Conservation (phyloP, 2,329 filamentous ascomycete species). For the Orbilia javanica region DNA sequence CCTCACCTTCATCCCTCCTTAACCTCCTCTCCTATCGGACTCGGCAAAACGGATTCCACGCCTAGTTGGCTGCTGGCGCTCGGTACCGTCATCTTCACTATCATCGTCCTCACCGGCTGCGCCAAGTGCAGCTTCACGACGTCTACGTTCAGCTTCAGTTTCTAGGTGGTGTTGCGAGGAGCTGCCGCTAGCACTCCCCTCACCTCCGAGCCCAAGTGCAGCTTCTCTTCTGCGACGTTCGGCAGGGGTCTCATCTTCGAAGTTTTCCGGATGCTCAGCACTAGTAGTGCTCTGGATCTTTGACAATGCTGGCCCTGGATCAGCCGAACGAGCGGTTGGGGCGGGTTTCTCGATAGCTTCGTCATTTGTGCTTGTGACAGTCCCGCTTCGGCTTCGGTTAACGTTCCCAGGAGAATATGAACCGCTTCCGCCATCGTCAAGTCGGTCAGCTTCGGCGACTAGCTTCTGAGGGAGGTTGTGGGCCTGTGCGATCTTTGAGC, state of each 20-base stretch:
- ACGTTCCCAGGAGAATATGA: constrained; percentile 45
- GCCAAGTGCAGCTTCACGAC: constrained; percentile 77
- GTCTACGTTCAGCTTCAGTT: constrained; percentile 79
- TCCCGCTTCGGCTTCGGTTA: constrained; percentile 6
- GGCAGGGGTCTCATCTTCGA: constrained; percentile 78
- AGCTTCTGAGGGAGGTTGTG: constrained; percentile 47
- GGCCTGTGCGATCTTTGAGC: constrained; percentile 50
- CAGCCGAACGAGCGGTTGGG: constrained; percentile 12
- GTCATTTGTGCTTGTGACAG: constrained; percentile 32
- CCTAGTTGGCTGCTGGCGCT: constrained; percentile 39
- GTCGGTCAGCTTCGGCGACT: constrained; percentile 46
- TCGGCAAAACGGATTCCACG: constrained; percentile 52
- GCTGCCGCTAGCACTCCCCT: not conserved
- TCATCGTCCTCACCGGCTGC: constrained; percentile 18
- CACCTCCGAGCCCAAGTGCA: constrained; percentile 71
- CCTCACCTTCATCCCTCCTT: not conserved
- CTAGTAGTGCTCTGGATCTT: constrained; percentile 45
- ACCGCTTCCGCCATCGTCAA: constrained; percentile 49
- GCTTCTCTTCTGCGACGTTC: constrained; percentile 80
- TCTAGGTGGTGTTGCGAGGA: constrained; percentile 66
- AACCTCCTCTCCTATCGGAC: constrained; percentile 3
- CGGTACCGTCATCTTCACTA: constrained; percentile 55
- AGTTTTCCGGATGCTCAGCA: constrained; percentile 42
- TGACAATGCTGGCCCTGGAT: constrained; percentile 37
- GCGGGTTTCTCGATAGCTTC: constrained; percentile 44